These are phyloP conservation scores for Rhizopus delemar DNA, from an alignment of 371 early-diverging fungal genomes.

Conservation along the genomic window DNA sequence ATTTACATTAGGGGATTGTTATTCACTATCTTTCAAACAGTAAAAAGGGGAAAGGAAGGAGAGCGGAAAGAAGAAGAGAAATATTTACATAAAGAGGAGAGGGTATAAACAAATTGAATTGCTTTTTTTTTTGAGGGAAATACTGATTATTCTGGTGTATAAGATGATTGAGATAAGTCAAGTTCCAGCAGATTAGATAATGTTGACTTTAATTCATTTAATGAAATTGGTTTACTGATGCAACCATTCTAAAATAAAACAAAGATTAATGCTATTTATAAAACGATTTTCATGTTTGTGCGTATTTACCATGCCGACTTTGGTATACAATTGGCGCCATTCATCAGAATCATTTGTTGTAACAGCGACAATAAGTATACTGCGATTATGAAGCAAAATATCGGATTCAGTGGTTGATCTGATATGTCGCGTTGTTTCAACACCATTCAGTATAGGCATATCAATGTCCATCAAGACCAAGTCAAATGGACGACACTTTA, in stretches of 20 bases:
- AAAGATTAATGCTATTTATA: not conserved
- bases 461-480: constrained; percentile 68
- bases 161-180: constrained; percentile 19
- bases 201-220: constrained; percentile 33
- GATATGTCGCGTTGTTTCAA: constrained; percentile 54
- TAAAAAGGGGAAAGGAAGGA: not conserved
- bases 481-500: constrained; percentile 51
- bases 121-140: no score
- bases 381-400: constrained; percentile 53
- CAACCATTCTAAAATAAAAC: constrained; percentile 46
- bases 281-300: not conserved
- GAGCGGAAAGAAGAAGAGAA: not conserved
- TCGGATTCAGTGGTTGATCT: constrained; percentile 37
- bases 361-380: constrained; percentile 66
- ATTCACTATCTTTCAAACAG: not conserved
- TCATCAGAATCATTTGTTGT: constrained; percentile 57
- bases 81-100: not conserved
- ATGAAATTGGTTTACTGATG: constrained; percentile 49
- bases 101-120: no score
- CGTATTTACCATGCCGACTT: constrained; percentile 35
- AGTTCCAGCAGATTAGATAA: constrained; percentile 30
- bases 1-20: not conserved
- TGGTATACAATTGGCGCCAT: constrained; percentile 30
- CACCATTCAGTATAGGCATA: constrained; percentile 63
- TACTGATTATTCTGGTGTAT: constrained; percentile 23